Conservation (phyloP, 768 basidiomycete species). For the Pleurotus citrinopileatus region DNA sequence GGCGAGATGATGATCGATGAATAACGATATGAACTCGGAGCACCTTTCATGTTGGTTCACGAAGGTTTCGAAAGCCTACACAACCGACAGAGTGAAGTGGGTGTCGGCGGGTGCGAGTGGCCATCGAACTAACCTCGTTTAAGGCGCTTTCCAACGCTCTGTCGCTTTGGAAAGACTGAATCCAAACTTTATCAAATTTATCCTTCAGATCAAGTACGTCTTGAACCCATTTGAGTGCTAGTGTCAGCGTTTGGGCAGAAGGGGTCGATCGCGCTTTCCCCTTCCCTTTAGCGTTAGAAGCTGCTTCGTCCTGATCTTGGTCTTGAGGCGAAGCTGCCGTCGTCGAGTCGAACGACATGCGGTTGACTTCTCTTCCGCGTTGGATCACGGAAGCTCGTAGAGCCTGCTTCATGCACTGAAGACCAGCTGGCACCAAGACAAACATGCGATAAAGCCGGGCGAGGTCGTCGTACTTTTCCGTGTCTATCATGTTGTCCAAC, state of each 20-base stretch:
- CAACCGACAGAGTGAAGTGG: background rate
- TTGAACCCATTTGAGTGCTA: slow-evolving; percentile 92
- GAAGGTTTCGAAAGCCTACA: slow-evolving; percentile 88
- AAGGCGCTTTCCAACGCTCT: slow-evolving; percentile 76
- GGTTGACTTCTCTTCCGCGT: slow-evolving; percentile 81
- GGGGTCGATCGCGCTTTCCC: slow-evolving; percentile 34
- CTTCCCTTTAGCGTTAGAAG: slow-evolving; percentile 45
- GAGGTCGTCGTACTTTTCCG: slow-evolving; percentile 73
- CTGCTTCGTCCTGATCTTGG: slow-evolving; percentile 30
- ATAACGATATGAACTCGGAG: slow-evolving; percentile 93
- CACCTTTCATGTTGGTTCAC: slow-evolving; percentile 85
- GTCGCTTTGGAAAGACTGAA: slow-evolving; percentile 66
- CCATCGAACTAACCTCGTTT: slow-evolving; percentile 63
- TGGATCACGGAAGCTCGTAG: slow-evolving; percentile 70
- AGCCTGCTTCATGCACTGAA: slow-evolving; percentile 58
- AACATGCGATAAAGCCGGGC: slow-evolving; percentile 78
- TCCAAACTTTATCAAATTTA: slow-evolving; percentile 79
- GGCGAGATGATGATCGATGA: slow-evolving; percentile 94
- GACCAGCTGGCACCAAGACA: slow-evolving; percentile 61
- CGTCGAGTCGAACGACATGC: slow-evolving; percentile 43
- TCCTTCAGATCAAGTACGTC: slow-evolving; percentile 90
- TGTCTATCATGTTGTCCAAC: slow-evolving; percentile 82
- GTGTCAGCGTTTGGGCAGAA: slow-evolving; percentile 45
- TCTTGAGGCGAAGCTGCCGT: slow-evolving; percentile 31
- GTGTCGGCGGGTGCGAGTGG: background rate